Base-by-base conservation (phyloP, 108 stramenopile genomes). In the Cyclotella distinguenda region DNA sequence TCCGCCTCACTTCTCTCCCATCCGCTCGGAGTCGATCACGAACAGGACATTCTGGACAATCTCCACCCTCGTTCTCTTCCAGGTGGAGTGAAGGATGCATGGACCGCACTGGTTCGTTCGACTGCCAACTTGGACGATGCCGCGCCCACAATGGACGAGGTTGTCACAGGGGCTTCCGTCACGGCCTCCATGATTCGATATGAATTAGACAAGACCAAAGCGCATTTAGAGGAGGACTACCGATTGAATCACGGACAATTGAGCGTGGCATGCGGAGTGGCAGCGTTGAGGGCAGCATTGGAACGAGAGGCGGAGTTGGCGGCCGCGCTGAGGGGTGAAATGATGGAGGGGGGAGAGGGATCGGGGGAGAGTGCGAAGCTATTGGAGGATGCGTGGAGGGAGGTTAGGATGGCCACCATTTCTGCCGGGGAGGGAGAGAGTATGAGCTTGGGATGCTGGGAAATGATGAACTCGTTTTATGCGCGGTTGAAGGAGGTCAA, bases 21-120 rank as follows among this genome's bases (percentile, higher is more conserved):
- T 74, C 74, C 81, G 21, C 13, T 50, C 40, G 78, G 74, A 10
- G 64, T 43, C 11, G 12, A 46, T 15, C 22, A 16, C 33, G 45
- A n/a, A 56, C 31, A 25, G 16, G 58, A 55, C 57, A 61, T 45
- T 69, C 69, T 46, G 53, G 78, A 46, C 66, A 65, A 34, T 30
- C 67, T 70, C 32, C 59, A 74, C 58, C 72, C 72, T n/a, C 47
- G 50, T 6, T 60, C 51, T 15, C 42, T 85, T 2, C 87, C 91
- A 9, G 84, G 86, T 15, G 88, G 81, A 15, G 81, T 88, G 5
- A 81, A 80, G 43, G 88, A 89, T 75, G 88, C 87, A 0, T 86
- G 85, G 83, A 27, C 66, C 7, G 60, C 81, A 12, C 21, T 91
- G 33, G 74, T 77, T 0, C 68, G 80, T 9, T 22, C 38, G 12